These are phyloP conservation scores for Tylopilus intermedius DNA, from an alignment of 768 basidiomycete genomes.

Conservation along the genomic window DNA sequence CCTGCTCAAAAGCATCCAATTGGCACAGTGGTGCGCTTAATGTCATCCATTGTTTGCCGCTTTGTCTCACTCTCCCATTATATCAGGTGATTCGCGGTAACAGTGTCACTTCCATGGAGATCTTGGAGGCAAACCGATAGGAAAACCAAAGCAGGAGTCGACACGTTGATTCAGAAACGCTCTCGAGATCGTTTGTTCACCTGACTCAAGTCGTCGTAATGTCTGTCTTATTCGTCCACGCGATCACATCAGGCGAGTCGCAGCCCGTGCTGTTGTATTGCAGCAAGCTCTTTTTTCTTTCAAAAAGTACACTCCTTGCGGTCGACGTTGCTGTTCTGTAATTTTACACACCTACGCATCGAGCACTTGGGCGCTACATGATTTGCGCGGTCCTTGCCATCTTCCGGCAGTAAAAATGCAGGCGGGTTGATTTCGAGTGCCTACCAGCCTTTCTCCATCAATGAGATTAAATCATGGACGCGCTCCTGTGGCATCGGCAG, in stretches of 20 bases:
- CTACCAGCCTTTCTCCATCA: too few relatives aligned
- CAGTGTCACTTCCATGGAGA: conserved; percentile 95
- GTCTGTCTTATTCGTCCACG: background rate
- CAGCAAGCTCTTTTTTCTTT: background rate
- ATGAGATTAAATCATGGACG: too few relatives aligned
- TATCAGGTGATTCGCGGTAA: conserved; percentile 91
- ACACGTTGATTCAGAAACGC: too few relatives aligned
- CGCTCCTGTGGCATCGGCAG: too few relatives aligned
- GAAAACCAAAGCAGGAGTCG: background rate
- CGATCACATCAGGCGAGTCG: conserved; percentile 9
- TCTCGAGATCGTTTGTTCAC: too few relatives aligned
- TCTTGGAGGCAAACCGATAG: conserved; percentile 57
- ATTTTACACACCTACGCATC: background rate
- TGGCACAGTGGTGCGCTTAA: conserved; percentile 78
- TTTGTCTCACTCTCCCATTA: conserved; percentile 1
- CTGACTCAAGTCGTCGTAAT: background rate
- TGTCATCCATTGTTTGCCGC: background rate
- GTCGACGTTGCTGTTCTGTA: background rate
- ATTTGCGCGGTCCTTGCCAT: too few relatives aligned
- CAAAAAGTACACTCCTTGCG: background rate
- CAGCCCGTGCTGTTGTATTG: background rate
- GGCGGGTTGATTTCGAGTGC: too few relatives aligned
- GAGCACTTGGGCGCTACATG: background rate
- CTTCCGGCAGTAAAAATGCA: too few relatives aligned
- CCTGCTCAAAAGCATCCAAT: conserved; percentile 87